These are phyloP conservation scores for Podospora bellae-mahoneyi DNA, from an alignment of 495 filamentous ascomycete genomes.

Conservation along the genomic window DNA sequence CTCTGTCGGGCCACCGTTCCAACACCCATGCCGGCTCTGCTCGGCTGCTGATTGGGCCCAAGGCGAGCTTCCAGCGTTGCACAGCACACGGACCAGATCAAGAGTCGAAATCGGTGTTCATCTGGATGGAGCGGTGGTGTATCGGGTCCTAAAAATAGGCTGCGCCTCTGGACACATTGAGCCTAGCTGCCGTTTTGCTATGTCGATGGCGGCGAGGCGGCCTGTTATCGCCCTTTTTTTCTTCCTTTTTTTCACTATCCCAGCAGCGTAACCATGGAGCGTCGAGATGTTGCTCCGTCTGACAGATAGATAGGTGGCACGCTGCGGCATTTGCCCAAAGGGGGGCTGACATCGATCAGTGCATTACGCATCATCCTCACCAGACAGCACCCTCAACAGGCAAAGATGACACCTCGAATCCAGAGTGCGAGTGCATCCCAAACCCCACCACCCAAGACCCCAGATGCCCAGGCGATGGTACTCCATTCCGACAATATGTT, in stretches of 20 bases:
- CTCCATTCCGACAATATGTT: constrained; percentile 7
- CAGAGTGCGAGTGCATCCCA: neutral
- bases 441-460: neutral
- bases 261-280: neutral
- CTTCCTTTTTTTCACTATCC: neutral
- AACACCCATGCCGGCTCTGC: constrained; percentile 6
- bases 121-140: constrained; percentile 5
- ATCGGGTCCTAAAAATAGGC: constrained; percentile 23
- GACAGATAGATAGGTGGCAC: constrained; percentile 1
- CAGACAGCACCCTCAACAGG: neutral
- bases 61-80: constrained; percentile 12
- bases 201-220: constrained; percentile 14
- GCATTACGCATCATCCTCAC: neutral
- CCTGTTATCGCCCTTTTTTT: constrained; percentile 14
- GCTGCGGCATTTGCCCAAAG: neutral
- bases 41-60: constrained; percentile 19
- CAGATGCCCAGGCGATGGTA: constrained; percentile 6
- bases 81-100: constrained; percentile 21
- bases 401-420: neutral
- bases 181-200: constrained; percentile 22
- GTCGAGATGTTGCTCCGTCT: constrained; percentile 9
- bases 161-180: constrained; percentile 17
- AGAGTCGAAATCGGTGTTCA: constrained; percentile 12
- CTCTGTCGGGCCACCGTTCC: neutral
- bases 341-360: neutral